Conservation (phyloP, 2,329 filamentous ascomycete species). For the Pestalotiopsis sp. region DNA sequence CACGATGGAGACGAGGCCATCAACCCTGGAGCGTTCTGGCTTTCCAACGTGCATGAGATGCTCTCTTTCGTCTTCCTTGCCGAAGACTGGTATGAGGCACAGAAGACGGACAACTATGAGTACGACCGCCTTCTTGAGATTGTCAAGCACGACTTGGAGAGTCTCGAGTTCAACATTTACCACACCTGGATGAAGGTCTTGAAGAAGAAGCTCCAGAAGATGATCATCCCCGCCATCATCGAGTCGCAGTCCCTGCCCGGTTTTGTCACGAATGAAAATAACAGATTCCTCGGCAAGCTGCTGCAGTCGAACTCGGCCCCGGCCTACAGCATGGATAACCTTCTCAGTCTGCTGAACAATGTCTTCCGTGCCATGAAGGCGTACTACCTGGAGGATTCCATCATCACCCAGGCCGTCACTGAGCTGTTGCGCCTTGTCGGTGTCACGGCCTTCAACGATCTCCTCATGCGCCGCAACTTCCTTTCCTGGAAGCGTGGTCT, state of each 20-base stretch:
- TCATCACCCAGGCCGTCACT: slow-evolving; percentile 93
- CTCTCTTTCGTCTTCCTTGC: slow-evolving; percentile 98
- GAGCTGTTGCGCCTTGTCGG: slow-evolving; percentile 92
- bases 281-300: slow-evolving; percentile 96
- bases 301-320: slow-evolving; percentile 87
- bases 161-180: slow-evolving; percentile 99
- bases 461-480: slow-evolving; percentile 97
- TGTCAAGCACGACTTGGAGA: slow-evolving; percentile 98
- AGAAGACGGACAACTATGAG: slow-evolving; percentile 99
- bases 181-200: slow-evolving; percentile 99
- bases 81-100: slow-evolving; percentile 98
- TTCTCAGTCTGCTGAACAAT: slow-evolving; percentile 92
- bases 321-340: slow-evolving; percentile 99
- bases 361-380: slow-evolving; percentile 99
- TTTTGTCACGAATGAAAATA: slow-evolving; percentile 98
- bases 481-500: slow-evolving; percentile 98
- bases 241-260: slow-evolving; percentile 97
- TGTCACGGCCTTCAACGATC: slow-evolving; percentile 97
- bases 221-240: slow-evolving; percentile 99
- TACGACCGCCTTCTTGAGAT: slow-evolving; percentile 97
- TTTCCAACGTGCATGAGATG: slow-evolving; percentile 99
- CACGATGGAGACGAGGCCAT: slow-evolving; percentile 97
- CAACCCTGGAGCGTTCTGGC: slow-evolving; percentile 97
- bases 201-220: slow-evolving; percentile 99
- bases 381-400: slow-evolving; percentile 94